phyloP scores from a whole-genome alignment of 192 early-diverging fungal genomes.

The Coemansia sp. region DNA sequence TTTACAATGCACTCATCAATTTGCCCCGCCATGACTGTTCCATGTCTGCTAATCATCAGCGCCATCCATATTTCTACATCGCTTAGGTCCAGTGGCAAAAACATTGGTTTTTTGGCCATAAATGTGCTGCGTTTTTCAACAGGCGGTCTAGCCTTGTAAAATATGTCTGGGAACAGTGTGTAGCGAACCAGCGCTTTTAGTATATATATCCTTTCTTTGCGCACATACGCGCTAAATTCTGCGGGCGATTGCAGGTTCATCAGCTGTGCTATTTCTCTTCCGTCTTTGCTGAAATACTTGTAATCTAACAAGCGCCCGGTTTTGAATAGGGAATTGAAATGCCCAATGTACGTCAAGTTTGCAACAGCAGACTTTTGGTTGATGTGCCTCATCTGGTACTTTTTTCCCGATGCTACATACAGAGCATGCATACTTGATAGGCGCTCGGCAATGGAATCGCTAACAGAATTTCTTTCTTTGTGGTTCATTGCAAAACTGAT shows the following conservation, averaged over 20 bases:
- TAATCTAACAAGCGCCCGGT: not conserved
- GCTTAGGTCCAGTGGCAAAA: not conserved
- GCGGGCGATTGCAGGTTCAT: not conserved
- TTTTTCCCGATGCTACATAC: not conserved
- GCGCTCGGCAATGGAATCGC: not conserved
- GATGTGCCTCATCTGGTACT: not conserved
- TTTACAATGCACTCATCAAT: not conserved
- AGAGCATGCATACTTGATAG: not conserved
- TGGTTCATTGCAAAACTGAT: not conserved
- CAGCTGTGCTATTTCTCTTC: not conserved
- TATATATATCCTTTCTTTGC: not conserved
- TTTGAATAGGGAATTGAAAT: not conserved
- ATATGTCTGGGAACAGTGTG: not conserved
- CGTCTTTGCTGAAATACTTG: not conserved
- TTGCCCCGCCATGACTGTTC: not conserved
- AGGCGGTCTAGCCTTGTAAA: not conserved
- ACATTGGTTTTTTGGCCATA: not conserved
- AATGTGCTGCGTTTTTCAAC: not conserved
- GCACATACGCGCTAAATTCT: not conserved
- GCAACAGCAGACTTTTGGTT: not conserved
- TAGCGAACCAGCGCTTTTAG: constrained; percentile 4
- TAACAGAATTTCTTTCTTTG: not conserved
- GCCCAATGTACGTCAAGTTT: not conserved
- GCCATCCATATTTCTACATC: not conserved
- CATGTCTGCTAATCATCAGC: not conserved